Conservation (phyloP, 345 rosid genomes). For the Salix exigua region DNA sequence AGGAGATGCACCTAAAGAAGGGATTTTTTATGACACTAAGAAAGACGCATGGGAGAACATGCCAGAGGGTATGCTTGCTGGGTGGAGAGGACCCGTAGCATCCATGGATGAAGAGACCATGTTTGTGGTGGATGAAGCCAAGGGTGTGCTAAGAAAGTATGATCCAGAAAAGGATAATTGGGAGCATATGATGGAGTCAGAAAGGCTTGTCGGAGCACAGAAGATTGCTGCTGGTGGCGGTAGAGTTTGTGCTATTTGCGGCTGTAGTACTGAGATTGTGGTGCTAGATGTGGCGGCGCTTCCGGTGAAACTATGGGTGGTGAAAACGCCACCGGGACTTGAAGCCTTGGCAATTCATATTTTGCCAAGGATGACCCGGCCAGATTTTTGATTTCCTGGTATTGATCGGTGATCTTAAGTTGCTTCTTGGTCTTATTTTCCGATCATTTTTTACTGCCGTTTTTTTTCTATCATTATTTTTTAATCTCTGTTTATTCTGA, state of each 20-base stretch:
- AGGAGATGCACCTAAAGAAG: conserved; percentile 39
- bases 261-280: conserved; percentile 20
- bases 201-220: conserved; percentile 34
- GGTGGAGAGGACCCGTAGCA: conserved; percentile 54
- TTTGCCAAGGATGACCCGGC: conserved; percentile 38
- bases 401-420: background rate
- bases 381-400: background rate
- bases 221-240: conserved; percentile 42
- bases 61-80: conserved; percentile 45
- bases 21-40: conserved; percentile 32
- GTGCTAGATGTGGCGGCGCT: conserved; percentile 36
- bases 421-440: background rate
- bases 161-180: conserved; percentile 35
- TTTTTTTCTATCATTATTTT: background rate
- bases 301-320: conserved; percentile 23
- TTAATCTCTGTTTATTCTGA: background rate
- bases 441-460: background rate
- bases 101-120: conserved; percentile 47
- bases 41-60: conserved; percentile 37
- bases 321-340: conserved; percentile 33
- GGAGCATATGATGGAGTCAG: conserved; percentile 25
- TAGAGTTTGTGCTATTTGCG: conserved; percentile 34
- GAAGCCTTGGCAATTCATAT: conserved; percentile 35
- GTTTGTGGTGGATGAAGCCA: conserved; percentile 38
- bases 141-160: conserved; percentile 35